These are phyloP conservation scores for Fomitopsis pulvina DNA, from an alignment of 768 basidiomycete genomes.

Conservation along the genomic window DNA sequence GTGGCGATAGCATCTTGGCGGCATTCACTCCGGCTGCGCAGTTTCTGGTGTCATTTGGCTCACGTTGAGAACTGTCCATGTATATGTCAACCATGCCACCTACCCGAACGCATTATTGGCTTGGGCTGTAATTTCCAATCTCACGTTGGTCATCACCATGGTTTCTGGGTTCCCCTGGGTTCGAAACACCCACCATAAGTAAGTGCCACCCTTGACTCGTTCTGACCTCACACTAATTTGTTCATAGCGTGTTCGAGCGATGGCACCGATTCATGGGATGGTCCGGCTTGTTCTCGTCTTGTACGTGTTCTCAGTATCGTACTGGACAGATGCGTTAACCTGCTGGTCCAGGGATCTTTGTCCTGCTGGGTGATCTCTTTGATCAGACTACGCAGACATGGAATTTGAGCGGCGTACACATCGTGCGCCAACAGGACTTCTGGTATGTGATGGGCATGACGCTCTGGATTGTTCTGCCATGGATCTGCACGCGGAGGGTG, in stretches of 20 bases:
- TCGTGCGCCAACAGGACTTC: slow-evolving; percentile 35
- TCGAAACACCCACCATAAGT: slow-evolving; percentile 37
- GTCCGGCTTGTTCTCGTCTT: slow-evolving; percentile 25
- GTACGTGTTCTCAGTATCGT: slow-evolving; percentile 7
- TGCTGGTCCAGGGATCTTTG: slow-evolving; percentile 32
- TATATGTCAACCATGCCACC: slow-evolving; percentile 29
- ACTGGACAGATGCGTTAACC: not conserved
- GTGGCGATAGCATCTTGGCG: slow-evolving; percentile 30
- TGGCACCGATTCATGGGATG: slow-evolving; percentile 39
- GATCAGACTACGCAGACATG: slow-evolving; percentile 28
- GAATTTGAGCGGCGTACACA: slow-evolving; percentile 24
- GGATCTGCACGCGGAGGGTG: slow-evolving; percentile 34
- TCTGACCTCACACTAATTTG: slow-evolving; percentile 9
- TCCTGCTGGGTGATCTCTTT: slow-evolving; percentile 34
- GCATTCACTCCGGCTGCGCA: slow-evolving; percentile 39
- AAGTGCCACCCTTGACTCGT: slow-evolving; percentile 11
- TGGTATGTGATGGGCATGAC: slow-evolving; percentile 38
- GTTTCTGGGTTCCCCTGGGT: slow-evolving; percentile 37
- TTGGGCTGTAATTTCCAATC: slow-evolving; percentile 32
- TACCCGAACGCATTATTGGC: slow-evolving; percentile 31
- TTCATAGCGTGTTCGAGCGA: slow-evolving; percentile 32
- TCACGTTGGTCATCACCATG: slow-evolving; percentile 31
- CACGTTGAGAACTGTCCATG: slow-evolving; percentile 28
- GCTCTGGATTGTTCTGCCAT: slow-evolving; percentile 31
- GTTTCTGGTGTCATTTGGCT: slow-evolving; percentile 32